Percentiles rank a stretch among this genome's conserved stretches.
These are phyloP conservation scores for Cunninghamia lanceolata DNA, from an alignment of 75 land plant species.

Conservation along the genomic window DNA sequence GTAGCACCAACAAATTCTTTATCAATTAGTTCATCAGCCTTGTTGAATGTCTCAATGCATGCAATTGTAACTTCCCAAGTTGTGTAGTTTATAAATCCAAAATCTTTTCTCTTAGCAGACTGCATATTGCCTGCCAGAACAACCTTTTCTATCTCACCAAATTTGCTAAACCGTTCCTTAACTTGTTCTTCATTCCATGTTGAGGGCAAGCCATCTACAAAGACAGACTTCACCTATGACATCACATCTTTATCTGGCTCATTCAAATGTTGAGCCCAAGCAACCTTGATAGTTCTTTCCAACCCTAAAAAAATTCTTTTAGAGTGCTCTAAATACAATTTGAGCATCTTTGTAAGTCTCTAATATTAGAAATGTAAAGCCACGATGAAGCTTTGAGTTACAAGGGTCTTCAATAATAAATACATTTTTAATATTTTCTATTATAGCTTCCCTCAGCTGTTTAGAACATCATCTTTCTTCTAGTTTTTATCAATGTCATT, in stretches of 20 bases:
- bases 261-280: conserved; percentile 53
- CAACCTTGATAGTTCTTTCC: conserved; percentile 47
- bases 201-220: conserved; percentile 40
- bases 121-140: conserved; percentile 38
- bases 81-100: conserved; percentile 46
- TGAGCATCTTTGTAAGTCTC: conserved; percentile 41
- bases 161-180: conserved; percentile 37
- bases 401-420: conserved; percentile 34
- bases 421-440: conserved; percentile 43
- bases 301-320: conserved; percentile 39
- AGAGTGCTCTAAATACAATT: conserved; percentile 30
- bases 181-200: conserved; percentile 49
- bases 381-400: conserved; percentile 33
- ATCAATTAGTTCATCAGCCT: conserved; percentile 31
- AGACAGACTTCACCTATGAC: conserved; percentile 52
- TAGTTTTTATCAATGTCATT: conserved; percentile 48
- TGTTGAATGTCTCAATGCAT: conserved; percentile 39
- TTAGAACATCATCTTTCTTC: conserved; percentile 46
- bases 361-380: conserved; percentile 46
- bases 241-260: conserved; percentile 55
- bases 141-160: conserved; percentile 46
- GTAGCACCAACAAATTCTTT: no score
- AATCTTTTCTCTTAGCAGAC: conserved; percentile 48
- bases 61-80: conserved; percentile 48
- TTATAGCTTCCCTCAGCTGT: conserved; percentile 31